Evolutionary conservation across 768 basidiomycete genomes (phyloP).

Genomic region (Boletellus emodensis): DNA sequence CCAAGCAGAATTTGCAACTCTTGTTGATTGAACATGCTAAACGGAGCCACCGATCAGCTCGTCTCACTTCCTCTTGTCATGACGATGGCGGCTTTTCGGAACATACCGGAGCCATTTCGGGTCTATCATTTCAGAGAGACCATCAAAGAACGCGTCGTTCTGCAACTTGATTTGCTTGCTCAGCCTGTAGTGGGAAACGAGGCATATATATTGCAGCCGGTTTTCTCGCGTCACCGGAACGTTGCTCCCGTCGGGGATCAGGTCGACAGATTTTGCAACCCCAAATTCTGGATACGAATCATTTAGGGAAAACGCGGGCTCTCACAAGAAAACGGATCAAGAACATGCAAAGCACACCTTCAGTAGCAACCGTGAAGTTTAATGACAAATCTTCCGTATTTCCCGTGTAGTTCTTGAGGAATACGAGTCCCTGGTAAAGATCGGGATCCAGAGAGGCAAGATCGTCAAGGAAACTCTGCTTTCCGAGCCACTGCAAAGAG

Average conservation of each 20-base stretch:
- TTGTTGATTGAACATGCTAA: constrained; percentile 95
- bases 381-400: constrained; percentile 85
- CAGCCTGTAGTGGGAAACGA: constrained; percentile 84
- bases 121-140: constrained; percentile 88
- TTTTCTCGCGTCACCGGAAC: constrained; percentile 87
- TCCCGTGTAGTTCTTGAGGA: constrained; percentile 87
- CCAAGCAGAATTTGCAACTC: constrained; percentile 91
- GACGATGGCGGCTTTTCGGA: background rate
- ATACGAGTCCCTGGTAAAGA: constrained; percentile 86
- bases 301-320: background rate
- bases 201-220: constrained; percentile 82
- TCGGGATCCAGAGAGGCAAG: constrained; percentile 88
- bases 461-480: constrained; percentile 90
- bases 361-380: constrained; percentile 83
- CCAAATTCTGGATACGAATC: constrained; percentile 64
- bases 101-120: constrained; percentile 77
- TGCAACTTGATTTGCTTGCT: constrained; percentile 86
- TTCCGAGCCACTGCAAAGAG: constrained; percentile 75
- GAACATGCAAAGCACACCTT: constrained; percentile 51
- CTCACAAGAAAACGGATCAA: background rate
- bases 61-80: background rate
- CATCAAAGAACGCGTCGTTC: constrained; percentile 85
- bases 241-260: constrained; percentile 78
- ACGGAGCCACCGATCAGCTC: constrained; percentile 9
- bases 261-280: constrained; percentile 65